These are phyloP conservation scores for Echinochloa phyllopogon DNA, from an alignment of 176 grass and related monocot species.

Conservation along the genomic window DNA sequence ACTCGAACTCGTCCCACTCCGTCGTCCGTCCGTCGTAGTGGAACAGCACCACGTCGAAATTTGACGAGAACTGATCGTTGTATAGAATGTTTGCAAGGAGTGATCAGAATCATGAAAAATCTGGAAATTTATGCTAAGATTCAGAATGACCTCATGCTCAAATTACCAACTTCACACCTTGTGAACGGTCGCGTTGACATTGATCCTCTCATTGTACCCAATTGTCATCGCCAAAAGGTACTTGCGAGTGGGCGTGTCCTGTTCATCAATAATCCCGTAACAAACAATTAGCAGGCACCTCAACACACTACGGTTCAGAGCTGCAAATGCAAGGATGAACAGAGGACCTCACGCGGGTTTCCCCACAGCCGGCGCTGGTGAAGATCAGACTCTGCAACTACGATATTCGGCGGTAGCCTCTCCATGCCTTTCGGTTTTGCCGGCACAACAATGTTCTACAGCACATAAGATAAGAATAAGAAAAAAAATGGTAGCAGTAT, in stretches of 20 bases:
- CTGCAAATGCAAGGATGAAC: neutral
- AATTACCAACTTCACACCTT: neutral
- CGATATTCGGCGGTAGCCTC: constrained; percentile 52
- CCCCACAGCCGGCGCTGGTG: constrained; percentile 64
- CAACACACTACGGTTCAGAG: neutral
- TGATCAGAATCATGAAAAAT: too few relatives aligned
- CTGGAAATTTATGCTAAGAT: neutral
- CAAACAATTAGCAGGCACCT: neutral
- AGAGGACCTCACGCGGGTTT: constrained; percentile 34
- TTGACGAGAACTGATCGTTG: neutral
- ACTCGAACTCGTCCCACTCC: constrained; percentile 53
- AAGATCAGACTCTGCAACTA: constrained; percentile 49
- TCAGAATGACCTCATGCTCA: neutral
- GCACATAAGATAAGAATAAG: neutral
- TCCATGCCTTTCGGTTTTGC: constrained; percentile 44
- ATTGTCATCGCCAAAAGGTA: constrained; percentile 27
- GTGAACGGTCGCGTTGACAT: constrained; percentile 42
- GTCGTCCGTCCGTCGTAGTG: constrained; percentile 45
- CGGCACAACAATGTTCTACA: neutral
- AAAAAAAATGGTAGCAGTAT: neutral
- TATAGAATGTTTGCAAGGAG: neutral
- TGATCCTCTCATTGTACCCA: constrained; percentile 25
- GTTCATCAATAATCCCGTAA: too few relatives aligned
- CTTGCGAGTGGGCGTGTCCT: constrained; percentile 27
- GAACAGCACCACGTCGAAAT: constrained; percentile 48